A percentile compares a stretch with the other conserved stretches of the same genome.
phyloP scores from a whole-genome alignment of 83 land plant genomes.

The Thuja plicata region DNA sequence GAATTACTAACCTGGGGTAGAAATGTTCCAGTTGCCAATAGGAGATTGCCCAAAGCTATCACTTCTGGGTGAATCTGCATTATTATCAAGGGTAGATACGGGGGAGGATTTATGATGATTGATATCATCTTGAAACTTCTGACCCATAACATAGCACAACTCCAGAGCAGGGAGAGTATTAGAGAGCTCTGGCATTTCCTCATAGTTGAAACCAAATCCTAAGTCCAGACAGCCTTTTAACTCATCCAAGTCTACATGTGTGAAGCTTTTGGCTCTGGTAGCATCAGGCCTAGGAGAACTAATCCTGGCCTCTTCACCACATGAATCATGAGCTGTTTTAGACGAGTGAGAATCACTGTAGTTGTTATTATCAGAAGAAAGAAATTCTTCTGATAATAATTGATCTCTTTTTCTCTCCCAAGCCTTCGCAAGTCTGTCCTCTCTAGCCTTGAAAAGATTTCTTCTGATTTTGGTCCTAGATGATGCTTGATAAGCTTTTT shows the following conservation, averaged over 20 bases:
- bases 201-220: conserved; percentile 59
- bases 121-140: conserved; percentile 44
- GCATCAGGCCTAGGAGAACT: background rate
- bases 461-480: background rate
- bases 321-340: conserved; percentile 11
- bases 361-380: background rate
- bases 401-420: conserved; percentile 14
- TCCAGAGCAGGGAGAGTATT: conserved; percentile 66
- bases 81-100: conserved; percentile 2
- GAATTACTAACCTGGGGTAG: conserved; percentile 43
- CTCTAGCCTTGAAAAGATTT: background rate
- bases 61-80: background rate
- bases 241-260: conserved; percentile 59
- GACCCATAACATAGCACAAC: conserved; percentile 56
- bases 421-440: conserved; percentile 3
- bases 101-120: conserved; percentile 22
- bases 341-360: conserved; percentile 6
- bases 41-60: conserved; percentile 20
- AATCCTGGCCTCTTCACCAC: conserved; percentile 1
- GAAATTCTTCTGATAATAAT: conserved; percentile 1
- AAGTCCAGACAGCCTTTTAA: conserved; percentile 60
- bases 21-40: conserved; percentile 62
- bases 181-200: conserved; percentile 64
- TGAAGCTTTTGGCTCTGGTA: conserved; percentile 41
- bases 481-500: background rate